Evolutionary conservation across 2,329 filamentous ascomycete genomes (phyloP).

Genomic region (Pseudogymnoascus sp.): DNA sequence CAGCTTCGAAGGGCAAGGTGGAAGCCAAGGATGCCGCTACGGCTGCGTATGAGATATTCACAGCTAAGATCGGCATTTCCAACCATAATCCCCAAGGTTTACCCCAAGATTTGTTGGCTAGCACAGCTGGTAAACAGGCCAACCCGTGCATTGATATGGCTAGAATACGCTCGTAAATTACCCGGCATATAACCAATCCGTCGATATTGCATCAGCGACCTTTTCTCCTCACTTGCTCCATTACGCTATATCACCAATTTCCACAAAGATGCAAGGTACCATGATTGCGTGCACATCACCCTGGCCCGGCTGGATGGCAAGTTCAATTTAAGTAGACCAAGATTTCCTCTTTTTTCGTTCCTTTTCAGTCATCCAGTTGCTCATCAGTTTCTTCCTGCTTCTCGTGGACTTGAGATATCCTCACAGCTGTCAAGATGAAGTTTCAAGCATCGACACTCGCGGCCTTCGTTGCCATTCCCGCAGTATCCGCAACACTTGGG

Average conservation of each 20-base stretch:
- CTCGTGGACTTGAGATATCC: not conserved
- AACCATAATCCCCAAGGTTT: not conserved
- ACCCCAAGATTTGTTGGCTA: not conserved
- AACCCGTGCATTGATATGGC: not conserved
- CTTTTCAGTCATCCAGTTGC: not conserved
- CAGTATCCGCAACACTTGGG: not conserved
- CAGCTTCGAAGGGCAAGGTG: not conserved
- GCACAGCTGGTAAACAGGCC: not conserved
- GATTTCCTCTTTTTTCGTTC: not conserved
- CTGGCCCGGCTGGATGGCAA: not conserved
- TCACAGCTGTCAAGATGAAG: constrained; percentile 15
- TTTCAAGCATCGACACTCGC: constrained; percentile 13
- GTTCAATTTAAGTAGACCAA: not conserved
- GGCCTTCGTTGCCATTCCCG: constrained; percentile 14
- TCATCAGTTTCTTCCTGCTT: not conserved
- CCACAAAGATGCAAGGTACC: constrained; percentile 1
- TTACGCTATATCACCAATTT: constrained; percentile 2
- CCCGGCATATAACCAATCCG: constrained; percentile 3
- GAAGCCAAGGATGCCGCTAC: not conserved
- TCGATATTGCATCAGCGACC: not conserved
- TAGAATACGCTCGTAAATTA: constrained; percentile 3
- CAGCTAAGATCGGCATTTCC: not conserved
- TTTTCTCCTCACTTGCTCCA: constrained; percentile 7
- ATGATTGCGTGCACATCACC: not conserved
- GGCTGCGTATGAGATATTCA: not conserved